Base-by-base conservation (phyloP, 2,329 filamentous ascomycete species). In the Pseudopyricularia javanii region DNA sequence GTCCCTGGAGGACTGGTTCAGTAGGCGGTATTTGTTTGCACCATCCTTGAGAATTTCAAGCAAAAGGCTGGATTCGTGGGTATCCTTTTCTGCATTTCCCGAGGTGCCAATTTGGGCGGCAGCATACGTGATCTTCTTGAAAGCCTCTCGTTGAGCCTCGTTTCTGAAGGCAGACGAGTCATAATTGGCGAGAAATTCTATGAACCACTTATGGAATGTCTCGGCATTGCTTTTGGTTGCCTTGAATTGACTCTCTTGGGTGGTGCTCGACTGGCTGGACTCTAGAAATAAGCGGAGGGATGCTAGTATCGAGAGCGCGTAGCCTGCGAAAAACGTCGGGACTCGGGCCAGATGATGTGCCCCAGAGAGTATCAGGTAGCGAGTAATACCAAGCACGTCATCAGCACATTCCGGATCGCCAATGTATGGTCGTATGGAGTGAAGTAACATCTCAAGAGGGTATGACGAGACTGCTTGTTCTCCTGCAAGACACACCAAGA, bases 381-480 rank as follows among this genome's bases (percentile, higher is more conserved):
- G 86, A 55, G 87, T 82, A 33, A 98, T 79, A 0, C 91, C 91
- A 47, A 97, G 75, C 1, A 88, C 84, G 69, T 98, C 93, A 62
- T 95, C 88, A 9, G 91, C 87, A 66, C 91, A 97, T 62, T 94
- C 86, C 0, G 84, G 77, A 59, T 97, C 85, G 1, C 85, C 84
- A 6, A 97, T 72, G 58, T 90, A 94, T 0, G 83, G 82, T 9
- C 86, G 78, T 20, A 95, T 74, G 1, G 86, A 85, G 60, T 90
- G 87, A 2, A 98, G 74, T 0, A 95, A 74, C 87, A 96, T 93
- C 65, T 98, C 88, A 14, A 96, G 66, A 11, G 89, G 87, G 62
- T 97, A 97, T 0, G 85, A 86, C 40, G 80, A 72, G 24, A 85
- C 73, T n/a, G 86, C 87, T 50, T 83, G 75, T 1, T 79, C 65